These are phyloP conservation scores for Laburnicola sp. DNA, from an alignment of 2,329 filamentous ascomycete genomes.

Conservation along the genomic window DNA sequence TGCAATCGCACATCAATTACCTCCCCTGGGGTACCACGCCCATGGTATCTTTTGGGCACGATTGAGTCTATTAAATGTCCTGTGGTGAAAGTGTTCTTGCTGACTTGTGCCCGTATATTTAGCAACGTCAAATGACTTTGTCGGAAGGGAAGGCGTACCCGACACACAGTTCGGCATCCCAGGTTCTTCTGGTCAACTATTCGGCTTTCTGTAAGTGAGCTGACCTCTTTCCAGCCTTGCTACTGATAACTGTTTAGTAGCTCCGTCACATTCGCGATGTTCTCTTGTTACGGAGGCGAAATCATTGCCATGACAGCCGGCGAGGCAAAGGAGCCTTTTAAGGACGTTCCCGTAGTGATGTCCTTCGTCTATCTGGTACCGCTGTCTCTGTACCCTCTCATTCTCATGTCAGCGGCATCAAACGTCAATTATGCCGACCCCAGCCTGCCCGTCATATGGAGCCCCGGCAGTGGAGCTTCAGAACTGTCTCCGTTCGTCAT, in stretches of 20 bases:
- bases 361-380: constrained; percentile 39
- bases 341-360: constrained; percentile 35
- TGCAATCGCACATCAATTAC: too few species aligned
- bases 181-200: constrained; percentile 29
- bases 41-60: too few species aligned
- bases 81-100: too few species aligned
- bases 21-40: too few species aligned
- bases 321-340: constrained; percentile 34
- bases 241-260: constrained; percentile 21
- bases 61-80: too few species aligned
- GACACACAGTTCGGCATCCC: constrained; percentile 25
- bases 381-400: constrained; percentile 30
- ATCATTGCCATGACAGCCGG: constrained; percentile 37
- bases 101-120: too few species aligned
- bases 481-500: constrained; percentile 32
- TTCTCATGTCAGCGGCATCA: constrained; percentile 30
- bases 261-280: constrained; percentile 34
- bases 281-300: constrained; percentile 38
- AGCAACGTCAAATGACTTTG: background rate
- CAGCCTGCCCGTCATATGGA: constrained; percentile 25
- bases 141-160: constrained; percentile 12
- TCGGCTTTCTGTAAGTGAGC: constrained; percentile 32
- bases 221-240: background rate
- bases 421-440: constrained; percentile 38
- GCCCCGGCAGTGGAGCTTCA: constrained; percentile 7